Base-by-base conservation (phyloP, 1,284 basidiomycete species). In the Leccinum pachyderme region DNA sequence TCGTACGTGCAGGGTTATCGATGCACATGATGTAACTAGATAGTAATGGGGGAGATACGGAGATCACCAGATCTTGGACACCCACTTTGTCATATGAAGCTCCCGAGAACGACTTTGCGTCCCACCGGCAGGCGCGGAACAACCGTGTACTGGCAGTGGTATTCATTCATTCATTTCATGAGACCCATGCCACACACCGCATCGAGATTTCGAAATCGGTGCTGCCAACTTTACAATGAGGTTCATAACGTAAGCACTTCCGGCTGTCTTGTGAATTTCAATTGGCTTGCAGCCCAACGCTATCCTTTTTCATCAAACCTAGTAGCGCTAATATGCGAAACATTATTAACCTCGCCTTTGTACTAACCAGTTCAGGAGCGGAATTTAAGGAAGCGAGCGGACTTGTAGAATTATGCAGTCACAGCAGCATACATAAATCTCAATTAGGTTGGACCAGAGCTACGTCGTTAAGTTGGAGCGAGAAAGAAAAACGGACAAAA, bases 81-180 rank as follows among this genome's bases (percentile, higher is more conserved):
- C 49, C 46, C 43, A 59, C 46, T 52, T 57, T 31, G 54, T 51
- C 39, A 41, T 41, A 37, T 49, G 52, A 57, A 46, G 18, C 49
- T 29, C 50, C 52, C 51, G 28, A 53, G 52, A 47, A 27, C 24
- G 52, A 54, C 54, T 29, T 57, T 58, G 62, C 59, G 51, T 66
- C 56, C 37, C 52, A 53, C 70, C 67, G 69, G 58, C 59, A 41
- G 15, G 47, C 22, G 33, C 70, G 70, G 66, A 64, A 50, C 43
- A 57, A 25, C 45, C 51, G 39, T 54, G 52, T 54, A 49, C 52
- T 57, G 47, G 60, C 49, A 57, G 58, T 65, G 51, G 58, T 25
- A 45, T 57, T 49, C 25, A 58, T 63, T 48, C 37, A 60, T 66
- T 65, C 60, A 63, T 65, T 67, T 57, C 49, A 52, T 12, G 32